phyloP scores from a whole-genome alignment of 2,329 filamentous ascomycete genomes.

The Seiridium unicorne region DNA sequence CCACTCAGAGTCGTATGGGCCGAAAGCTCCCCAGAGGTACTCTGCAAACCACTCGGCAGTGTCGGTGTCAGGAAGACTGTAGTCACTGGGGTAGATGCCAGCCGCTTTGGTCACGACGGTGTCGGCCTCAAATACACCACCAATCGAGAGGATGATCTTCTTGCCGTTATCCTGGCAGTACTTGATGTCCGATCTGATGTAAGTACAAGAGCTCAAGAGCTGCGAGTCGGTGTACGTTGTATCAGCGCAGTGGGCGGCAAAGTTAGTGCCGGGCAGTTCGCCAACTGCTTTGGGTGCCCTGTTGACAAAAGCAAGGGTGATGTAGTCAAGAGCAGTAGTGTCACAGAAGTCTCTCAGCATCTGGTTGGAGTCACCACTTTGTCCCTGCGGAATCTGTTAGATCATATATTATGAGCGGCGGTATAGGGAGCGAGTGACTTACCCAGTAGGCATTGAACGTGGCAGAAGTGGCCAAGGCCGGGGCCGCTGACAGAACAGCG shows the following conservation, averaged over 20 bases:
- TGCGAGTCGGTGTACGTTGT: constrained; percentile 29
- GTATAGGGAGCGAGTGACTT: constrained; percentile 3
- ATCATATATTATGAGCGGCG: background rate
- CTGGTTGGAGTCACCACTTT: constrained; percentile 16
- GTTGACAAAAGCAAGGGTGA: constrained; percentile 39
- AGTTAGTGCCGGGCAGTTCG: constrained; percentile 35
- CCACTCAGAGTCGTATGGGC: background rate
- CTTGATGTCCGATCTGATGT: constrained; percentile 26
- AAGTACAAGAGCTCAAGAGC: background rate
- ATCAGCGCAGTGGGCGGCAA: constrained; percentile 33
- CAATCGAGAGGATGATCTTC: constrained; percentile 64
- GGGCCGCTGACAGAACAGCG: constrained; percentile 17
- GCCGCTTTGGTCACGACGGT: constrained; percentile 19
- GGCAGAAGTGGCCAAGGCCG: constrained; percentile 16
- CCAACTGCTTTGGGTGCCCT: constrained; percentile 30
- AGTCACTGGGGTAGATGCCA: constrained; percentile 23
- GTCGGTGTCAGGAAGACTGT: constrained; percentile 15
- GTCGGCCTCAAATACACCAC: constrained; percentile 36
- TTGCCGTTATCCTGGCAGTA: constrained; percentile 57
- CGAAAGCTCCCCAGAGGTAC: constrained; percentile 1
- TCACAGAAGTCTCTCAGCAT: constrained; percentile 27
- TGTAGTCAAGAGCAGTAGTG: constrained; percentile 33
- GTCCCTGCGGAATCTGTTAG: constrained; percentile 12
- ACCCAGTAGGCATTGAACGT: constrained; percentile 25
- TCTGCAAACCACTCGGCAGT: constrained; percentile 3